Conservation (phyloP, 2,329 filamentous ascomycete genomes). For the Onygenales sp. region DNA sequence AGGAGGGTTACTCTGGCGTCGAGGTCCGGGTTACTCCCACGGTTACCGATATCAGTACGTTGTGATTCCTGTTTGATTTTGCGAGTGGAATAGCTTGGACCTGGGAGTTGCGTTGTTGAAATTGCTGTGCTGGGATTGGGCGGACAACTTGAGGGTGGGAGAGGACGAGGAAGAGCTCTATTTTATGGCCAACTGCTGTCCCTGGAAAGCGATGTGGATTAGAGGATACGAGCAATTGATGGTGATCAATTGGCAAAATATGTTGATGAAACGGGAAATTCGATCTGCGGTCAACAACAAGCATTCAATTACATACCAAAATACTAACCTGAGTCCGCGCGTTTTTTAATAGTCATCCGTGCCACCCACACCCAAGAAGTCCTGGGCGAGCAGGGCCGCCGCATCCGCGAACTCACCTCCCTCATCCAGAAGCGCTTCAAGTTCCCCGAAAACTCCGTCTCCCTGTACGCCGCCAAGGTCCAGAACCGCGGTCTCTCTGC, state of each 20-base stretch:
- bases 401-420: constrained; percentile 99
- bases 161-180: too few species aligned
- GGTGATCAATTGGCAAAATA: too few species aligned
- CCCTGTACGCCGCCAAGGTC: constrained; percentile 99
- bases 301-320: not conserved
- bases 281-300: too few species aligned
- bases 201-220: too few species aligned
- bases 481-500: constrained; percentile 99
- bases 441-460: constrained; percentile 99
- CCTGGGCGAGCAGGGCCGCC: constrained; percentile 98
- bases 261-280: too few species aligned
- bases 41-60: constrained; percentile 92
- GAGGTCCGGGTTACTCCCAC: constrained; percentile 99
- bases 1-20: constrained; percentile 99
- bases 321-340: not conserved
- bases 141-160: too few species aligned
- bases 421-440: constrained; percentile 99
- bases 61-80: constrained; percentile 11
- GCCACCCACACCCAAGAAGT: constrained; percentile 99
- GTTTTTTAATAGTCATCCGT: constrained; percentile 62
- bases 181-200: too few species aligned
- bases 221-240: too few species aligned
- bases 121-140: not conserved
- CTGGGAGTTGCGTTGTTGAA: constrained; percentile 6
- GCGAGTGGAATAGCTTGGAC: constrained; percentile 1